Evolutionary conservation across 2,329 filamentous ascomycete genomes (phyloP).

Genomic region (Penicillium capsulatum): DNA sequence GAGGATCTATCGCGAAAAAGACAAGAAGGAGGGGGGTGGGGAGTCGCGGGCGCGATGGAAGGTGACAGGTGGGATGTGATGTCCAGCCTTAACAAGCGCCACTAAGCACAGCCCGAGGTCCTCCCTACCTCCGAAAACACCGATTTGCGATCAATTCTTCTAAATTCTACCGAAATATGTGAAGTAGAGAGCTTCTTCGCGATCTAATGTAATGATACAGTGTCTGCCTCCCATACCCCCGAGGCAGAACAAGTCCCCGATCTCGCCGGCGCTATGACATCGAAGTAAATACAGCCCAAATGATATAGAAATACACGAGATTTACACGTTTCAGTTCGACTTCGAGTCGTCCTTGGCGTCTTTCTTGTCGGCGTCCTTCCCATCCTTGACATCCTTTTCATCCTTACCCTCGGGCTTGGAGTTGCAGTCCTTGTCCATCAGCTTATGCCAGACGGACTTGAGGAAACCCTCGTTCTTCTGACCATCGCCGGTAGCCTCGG

Average conservation of each 20-base stretch:
- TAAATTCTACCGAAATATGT: conserved; percentile 1
- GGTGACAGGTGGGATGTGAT: conserved; percentile 24
- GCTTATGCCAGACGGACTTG: conserved; percentile 86
- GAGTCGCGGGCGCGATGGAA: conserved; percentile 1
- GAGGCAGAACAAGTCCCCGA: conserved; percentile 22
- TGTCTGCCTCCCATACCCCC: conserved; percentile 13
- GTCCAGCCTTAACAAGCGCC: not conserved
- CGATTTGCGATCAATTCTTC: not conserved
- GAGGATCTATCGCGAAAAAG: conserved; percentile 1
- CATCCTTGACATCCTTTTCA: conserved; percentile 27
- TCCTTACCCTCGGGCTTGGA: conserved; percentile 20
- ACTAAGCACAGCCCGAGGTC: no score
- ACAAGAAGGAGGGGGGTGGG: conserved; percentile 4
- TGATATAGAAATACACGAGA: conserved; percentile 26
- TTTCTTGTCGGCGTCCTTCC: conserved; percentile 23
- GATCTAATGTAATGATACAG: conserved; percentile 23
- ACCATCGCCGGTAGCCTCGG: conserved; percentile 34
- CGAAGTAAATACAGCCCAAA: conserved; percentile 29
- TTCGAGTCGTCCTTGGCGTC: conserved; percentile 34
- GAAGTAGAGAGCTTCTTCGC: conserved; percentile 23
- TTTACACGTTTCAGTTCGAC: conserved; percentile 31
- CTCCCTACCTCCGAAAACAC: not conserved
- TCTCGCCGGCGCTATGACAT: conserved; percentile 41
- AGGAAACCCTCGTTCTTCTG: conserved; percentile 86
- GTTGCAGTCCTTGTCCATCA: conserved; percentile 58